Base-by-base conservation (phyloP, 805 yeast species). In the Priceomyces medius region DNA sequence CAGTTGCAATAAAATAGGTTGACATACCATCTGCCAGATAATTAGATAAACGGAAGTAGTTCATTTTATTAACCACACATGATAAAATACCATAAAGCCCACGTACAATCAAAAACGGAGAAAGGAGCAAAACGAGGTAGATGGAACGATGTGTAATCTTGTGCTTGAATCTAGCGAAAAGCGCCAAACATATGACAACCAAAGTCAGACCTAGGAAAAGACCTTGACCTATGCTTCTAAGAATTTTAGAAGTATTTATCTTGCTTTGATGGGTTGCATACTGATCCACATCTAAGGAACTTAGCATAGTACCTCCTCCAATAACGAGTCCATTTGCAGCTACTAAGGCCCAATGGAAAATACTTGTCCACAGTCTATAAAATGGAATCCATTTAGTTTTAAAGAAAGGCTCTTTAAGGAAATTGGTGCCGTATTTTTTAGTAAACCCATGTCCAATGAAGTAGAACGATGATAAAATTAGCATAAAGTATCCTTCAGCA, bases 401-500 rank as follows among this genome's bases (percentile, higher is more conserved):
- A 12, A 4, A 34, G 7, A 34, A 9, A 14, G 37, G 19, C 26
- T 18, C 6, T 9, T 34, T 34, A 20, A 34, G 19, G 20, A 12
- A 14, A 34, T 34, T 34, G 37, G 18, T 13, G 18, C 37, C 37
- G 4, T 6, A 14, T 12, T 20, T 34, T 20, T 34, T 13, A 13
- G 5, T 16, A 34, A 14, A 34, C 9, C 7, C 37, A 7, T 34
- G 50, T 35, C 55, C 51, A 3, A 64, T 43, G 26, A 56, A 52
- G 20, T 58, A 53, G 29, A 66, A 59, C 1, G 61, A 31, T 3
- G 61, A 47, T 31, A 63, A 48, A 16, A 67, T 60, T 37, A 68
- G 56, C 4, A 55, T 48, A 49, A 67, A 65, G 34, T 67, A 66
- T 4, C 73, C 73, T 44, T 67, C 71, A 16, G 70, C 72, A 4